Percentiles rank a stretch among this genome's conserved stretches.
Conservation (phyloP, 192 early-diverging fungal genomes). For the Spinellus fusiger region DNA sequence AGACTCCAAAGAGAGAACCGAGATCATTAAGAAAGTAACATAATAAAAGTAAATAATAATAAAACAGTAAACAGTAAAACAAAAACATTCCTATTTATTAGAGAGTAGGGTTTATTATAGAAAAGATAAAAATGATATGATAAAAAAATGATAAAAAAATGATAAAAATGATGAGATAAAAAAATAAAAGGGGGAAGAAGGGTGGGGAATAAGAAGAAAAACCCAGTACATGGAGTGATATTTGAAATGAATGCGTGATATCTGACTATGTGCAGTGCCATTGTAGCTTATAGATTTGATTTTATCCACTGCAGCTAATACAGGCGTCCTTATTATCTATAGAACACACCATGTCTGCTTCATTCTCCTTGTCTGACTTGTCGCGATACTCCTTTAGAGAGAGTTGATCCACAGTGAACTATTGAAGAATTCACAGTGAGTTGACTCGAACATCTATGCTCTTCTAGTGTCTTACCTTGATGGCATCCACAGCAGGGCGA, state of each 20-base stretch:
- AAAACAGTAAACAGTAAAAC: too few species aligned
- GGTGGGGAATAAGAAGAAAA: background rate
- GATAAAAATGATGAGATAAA: background rate
- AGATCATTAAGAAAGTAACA: background rate
- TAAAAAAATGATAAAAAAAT: background rate
- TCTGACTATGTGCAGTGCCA: background rate
- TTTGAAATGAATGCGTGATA: background rate
- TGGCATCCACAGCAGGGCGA: slow-evolving; percentile 92
- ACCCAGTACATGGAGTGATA: background rate
- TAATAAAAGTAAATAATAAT: too few species aligned
- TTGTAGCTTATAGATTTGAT: background rate
- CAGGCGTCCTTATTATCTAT: slow-evolving; percentile 93
- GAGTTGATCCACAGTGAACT: slow-evolving; percentile 88
- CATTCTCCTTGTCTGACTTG: slow-evolving; percentile 39
- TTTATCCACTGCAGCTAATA: slow-evolving; percentile 80
- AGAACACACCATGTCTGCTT: slow-evolving; percentile 76
- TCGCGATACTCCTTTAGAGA: slow-evolving; percentile 52
- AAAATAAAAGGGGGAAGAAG: background rate
- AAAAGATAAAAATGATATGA: too few species aligned
- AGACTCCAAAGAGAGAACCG: background rate
- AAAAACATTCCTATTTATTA: too few species aligned
- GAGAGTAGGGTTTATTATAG: too few species aligned
- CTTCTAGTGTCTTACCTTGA: too few species aligned
- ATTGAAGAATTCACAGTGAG: too few species aligned
- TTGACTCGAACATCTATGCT: too few species aligned